These are phyloP conservation scores for Russula brevipes DNA, from an alignment of 768 basidiomycete species.

Conservation along the genomic window DNA sequence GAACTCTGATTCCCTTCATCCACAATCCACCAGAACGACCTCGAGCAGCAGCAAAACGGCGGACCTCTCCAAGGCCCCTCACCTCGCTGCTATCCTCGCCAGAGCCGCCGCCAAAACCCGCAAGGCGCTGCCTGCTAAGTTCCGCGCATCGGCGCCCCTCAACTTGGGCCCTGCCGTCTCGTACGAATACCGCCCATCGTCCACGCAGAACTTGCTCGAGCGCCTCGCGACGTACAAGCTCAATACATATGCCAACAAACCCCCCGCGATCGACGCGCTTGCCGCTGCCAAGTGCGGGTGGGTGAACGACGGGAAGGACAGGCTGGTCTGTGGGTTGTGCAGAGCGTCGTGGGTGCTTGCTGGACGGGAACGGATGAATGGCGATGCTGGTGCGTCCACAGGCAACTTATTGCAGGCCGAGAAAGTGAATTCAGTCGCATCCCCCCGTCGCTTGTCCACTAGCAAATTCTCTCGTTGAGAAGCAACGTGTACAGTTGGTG, in stretches of 20 bases:
- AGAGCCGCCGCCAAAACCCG: conserved; percentile 56
- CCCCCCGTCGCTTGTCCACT: conserved; percentile 12
- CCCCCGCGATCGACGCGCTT: conserved; percentile 65
- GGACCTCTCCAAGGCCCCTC: conserved; percentile 52
- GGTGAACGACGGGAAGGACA: conserved; percentile 78
- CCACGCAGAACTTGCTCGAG: conserved; percentile 62
- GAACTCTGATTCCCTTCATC: conserved; percentile 7
- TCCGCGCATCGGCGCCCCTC: conserved; percentile 33
- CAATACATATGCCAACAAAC: conserved; percentile 76
- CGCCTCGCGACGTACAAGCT: conserved; percentile 76
- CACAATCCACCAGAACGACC: conserved; percentile 15
- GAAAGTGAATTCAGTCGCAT: neutral
- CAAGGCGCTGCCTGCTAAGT: conserved; percentile 45
- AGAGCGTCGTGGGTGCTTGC: conserved; percentile 68
- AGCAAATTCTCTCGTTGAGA: conserved; percentile 71
- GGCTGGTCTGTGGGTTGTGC: conserved; percentile 69
- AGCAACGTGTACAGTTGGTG: conserved; percentile 60
- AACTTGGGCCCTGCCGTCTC: conserved; percentile 31
- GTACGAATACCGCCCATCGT: conserved; percentile 75
- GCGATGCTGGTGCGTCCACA: conserved; percentile 66
- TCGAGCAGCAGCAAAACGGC: conserved; percentile 29
- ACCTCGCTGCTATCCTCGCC: conserved; percentile 65
- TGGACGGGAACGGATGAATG: conserved; percentile 62
- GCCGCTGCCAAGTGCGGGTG: conserved; percentile 80
- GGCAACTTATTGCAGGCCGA: conserved; percentile 18